A percentile compares a stretch with the other conserved stretches of the same genome.
These are phyloP conservation scores for Geotrichum reessii DNA, from an alignment of 1,139 yeast genomes.

Conservation along the genomic window DNA sequence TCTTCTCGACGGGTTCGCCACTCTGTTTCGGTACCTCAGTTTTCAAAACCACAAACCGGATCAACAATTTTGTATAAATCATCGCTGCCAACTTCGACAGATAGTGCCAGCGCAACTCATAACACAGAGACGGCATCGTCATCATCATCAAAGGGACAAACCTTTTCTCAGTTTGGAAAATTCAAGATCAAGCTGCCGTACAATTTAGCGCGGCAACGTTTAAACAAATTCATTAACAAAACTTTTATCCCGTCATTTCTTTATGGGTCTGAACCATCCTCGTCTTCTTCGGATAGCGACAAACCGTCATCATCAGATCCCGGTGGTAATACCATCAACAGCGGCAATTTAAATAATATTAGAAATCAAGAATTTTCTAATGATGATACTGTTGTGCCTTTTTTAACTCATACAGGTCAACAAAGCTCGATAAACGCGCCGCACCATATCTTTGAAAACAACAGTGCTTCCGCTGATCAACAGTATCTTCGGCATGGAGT, in stretches of 20 bases:
- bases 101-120: background rate
- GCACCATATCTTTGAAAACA: background rate
- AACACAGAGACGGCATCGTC: background rate
- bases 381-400: background rate
- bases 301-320: background rate
- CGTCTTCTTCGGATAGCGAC: constrained; percentile 16
- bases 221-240: constrained; percentile 21
- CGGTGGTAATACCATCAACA: constrained; percentile 16
- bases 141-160: background rate
- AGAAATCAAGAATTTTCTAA: background rate
- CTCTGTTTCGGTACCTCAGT: constrained; percentile 15
- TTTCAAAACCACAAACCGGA: background rate
- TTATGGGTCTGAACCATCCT: constrained; percentile 13
- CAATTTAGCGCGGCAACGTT: constrained; percentile 13
- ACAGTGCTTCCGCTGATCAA: background rate
- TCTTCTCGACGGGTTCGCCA: constrained; percentile 12
- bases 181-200: constrained; percentile 16
- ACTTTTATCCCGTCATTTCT: constrained; percentile 22
- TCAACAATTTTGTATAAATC: background rate
- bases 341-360: constrained; percentile 9
- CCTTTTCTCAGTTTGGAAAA: constrained; percentile 10
- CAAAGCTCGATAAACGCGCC: constrained; percentile 1
- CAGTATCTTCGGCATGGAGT: background rate
- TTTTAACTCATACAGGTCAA: background rate
- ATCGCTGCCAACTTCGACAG: background rate